These are phyloP conservation scores for Penicillium corylophilum DNA, from an alignment of 2,329 filamentous ascomycete species.

Conservation along the genomic window DNA sequence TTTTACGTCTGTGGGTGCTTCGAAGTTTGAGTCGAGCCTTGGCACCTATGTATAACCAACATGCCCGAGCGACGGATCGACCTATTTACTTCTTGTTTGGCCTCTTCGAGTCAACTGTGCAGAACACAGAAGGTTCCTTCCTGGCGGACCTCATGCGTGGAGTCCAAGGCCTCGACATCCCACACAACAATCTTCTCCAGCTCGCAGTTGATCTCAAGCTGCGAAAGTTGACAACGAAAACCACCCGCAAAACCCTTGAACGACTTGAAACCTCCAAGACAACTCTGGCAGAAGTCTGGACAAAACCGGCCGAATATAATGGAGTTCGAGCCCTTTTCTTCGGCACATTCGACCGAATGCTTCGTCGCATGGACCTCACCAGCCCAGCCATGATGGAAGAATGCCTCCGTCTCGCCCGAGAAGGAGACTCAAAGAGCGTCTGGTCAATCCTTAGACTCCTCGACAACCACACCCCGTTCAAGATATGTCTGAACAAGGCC, in stretches of 20 bases:
- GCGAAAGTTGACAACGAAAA: slow-evolving; percentile 23
- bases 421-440: slow-evolving; percentile 26
- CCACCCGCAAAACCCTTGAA: slow-evolving; percentile 24
- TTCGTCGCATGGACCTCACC: slow-evolving; percentile 36
- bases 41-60: slow-evolving; percentile 20
- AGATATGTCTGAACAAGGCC: slow-evolving; percentile 37
- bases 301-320: slow-evolving; percentile 27
- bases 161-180: slow-evolving; percentile 31
- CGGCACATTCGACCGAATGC: slow-evolving; percentile 30
- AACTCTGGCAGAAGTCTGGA: slow-evolving; percentile 30
- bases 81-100: slow-evolving; percentile 26
- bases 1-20: slow-evolving; percentile 36
- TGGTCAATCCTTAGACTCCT: slow-evolving; percentile 36
- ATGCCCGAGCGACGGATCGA: slow-evolving; percentile 19
- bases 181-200: slow-evolving; percentile 30
- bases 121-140: slow-evolving; percentile 20
- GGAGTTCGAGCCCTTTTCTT: slow-evolving; percentile 27
- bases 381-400: slow-evolving; percentile 31
- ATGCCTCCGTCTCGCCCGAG: slow-evolving; percentile 31
- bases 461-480: slow-evolving; percentile 37
- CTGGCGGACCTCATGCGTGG: slow-evolving; percentile 28
- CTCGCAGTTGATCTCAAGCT: slow-evolving; percentile 29
- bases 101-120: slow-evolving; percentile 26
- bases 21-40: slow-evolving; percentile 26
- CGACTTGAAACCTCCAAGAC: slow-evolving; percentile 28